Evolutionary conservation across 2,329 filamentous ascomycete species (phyloP).

Genomic region (Neopestalotiopsis clavispora): DNA sequence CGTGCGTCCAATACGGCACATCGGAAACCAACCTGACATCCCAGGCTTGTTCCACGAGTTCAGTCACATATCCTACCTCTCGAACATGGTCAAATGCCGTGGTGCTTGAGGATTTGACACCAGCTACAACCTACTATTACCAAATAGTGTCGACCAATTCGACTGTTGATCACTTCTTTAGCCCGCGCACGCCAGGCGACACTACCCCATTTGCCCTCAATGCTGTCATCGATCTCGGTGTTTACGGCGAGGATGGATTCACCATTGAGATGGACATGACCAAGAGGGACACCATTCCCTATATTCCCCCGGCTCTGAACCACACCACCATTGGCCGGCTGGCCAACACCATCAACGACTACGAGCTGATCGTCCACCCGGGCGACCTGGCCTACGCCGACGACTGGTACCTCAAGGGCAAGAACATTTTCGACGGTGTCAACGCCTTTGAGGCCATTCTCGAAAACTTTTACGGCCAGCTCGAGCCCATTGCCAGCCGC

Average conservation of each 20-base stretch:
- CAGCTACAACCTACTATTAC: slow-evolving; percentile 65
- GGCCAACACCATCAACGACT: slow-evolving; percentile 55
- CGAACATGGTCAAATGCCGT: slow-evolving; percentile 58
- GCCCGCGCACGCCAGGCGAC: slow-evolving; percentile 58
- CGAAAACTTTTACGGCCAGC: slow-evolving; percentile 60
- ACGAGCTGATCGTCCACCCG: slow-evolving; percentile 59
- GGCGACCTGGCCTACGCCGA: slow-evolving; percentile 65
- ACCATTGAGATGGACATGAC: slow-evolving; percentile 48
- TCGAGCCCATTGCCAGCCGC: slow-evolving; percentile 56
- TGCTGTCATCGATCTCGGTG: slow-evolving; percentile 59
- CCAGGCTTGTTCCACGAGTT: slow-evolving; percentile 48
- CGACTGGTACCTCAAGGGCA: slow-evolving; percentile 54
- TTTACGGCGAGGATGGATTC: slow-evolving; percentile 58
- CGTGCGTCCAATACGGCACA: slow-evolving; percentile 58
- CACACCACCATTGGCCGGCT: slow-evolving; percentile 63
- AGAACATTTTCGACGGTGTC: slow-evolving; percentile 52
- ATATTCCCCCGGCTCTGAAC: slow-evolving; percentile 55
- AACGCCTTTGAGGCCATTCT: slow-evolving; percentile 61
- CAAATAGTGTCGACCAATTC: slow-evolving; percentile 62
- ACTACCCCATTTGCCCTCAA: slow-evolving; percentile 56
- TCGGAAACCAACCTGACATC: slow-evolving; percentile 42
- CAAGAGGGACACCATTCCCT: slow-evolving; percentile 54
- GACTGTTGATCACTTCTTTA: slow-evolving; percentile 56
- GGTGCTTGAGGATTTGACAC: slow-evolving; percentile 47
- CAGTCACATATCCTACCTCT: slow-evolving; percentile 57